A percentile compares a stretch with the other conserved stretches of the same genome.
These are phyloP conservation scores for Penicillium sp. DNA, from an alignment of 2,329 filamentous ascomycete species.

Conservation along the genomic window DNA sequence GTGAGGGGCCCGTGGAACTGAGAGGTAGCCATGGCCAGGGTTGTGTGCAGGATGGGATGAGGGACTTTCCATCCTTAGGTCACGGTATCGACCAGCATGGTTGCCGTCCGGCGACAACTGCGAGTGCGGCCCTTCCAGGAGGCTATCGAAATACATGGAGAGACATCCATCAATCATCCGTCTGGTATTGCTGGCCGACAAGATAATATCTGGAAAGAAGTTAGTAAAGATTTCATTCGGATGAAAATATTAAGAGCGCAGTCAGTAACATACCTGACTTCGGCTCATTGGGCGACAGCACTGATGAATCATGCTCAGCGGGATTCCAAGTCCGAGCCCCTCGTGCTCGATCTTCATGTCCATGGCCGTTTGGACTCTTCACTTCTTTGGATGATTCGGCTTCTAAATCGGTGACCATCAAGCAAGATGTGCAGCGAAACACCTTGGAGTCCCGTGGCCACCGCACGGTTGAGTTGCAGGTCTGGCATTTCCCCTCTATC, in stretches of 20 bases:
- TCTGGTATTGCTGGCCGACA: constrained; percentile 59
- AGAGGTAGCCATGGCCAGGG: constrained; percentile 15
- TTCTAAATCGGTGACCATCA: constrained; percentile 76
- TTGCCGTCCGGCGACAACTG: constrained; percentile 19
- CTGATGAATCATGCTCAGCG: constrained; percentile 1
- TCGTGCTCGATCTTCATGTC: constrained; percentile 2
- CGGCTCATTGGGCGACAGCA: constrained; percentile 1
- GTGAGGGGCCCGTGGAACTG: constrained; percentile 19
- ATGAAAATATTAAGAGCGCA: too few species aligned
- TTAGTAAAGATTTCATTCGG: constrained; percentile 6
- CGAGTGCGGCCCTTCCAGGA: constrained; percentile 29
- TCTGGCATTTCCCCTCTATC: constrained; percentile 72
- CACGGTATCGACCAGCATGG: constrained; percentile 3
- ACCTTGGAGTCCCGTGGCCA: constrained; percentile 69
- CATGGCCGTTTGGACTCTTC: constrained; percentile 15
- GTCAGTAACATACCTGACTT: constrained; percentile 10
- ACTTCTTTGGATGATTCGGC: constrained; percentile 30
- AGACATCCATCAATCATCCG: constrained; percentile 54
- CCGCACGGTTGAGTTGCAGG: constrained; percentile 72
- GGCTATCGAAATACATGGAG: constrained; percentile 45
- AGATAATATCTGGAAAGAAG: constrained; percentile 35
- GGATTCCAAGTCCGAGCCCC: not conserved
- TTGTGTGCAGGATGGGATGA: constrained; percentile 7
- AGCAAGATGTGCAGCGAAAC: constrained; percentile 77
- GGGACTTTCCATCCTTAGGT: constrained; percentile 8